Conservation (phyloP, 192 early-diverging fungal genomes). For the Funneliformis geosporum region DNA sequence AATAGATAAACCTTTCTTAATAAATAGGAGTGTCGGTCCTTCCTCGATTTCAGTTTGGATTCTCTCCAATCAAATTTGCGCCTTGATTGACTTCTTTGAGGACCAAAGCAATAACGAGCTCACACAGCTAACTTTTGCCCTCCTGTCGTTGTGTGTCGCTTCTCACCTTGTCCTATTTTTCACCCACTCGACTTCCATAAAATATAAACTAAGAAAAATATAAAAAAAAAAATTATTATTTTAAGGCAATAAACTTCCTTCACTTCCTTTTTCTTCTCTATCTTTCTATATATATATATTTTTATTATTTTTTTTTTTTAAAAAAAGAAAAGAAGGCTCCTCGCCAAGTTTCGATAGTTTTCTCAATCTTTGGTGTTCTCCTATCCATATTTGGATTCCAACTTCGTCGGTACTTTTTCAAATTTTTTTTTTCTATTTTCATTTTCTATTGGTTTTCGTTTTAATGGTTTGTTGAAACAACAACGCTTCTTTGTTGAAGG, state of each 20-base stretch:
- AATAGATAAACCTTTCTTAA: neutral
- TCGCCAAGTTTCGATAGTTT: constrained; percentile 7
- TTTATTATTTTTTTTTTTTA: neutral
- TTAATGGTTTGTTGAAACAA: neutral
- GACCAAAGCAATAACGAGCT: constrained; percentile 31
- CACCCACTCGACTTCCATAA: constrained; percentile 1
- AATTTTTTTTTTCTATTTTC: neutral
- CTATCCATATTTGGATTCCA: neutral
- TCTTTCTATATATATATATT: too few species aligned
- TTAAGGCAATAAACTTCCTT: neutral
- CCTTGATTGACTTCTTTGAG: neutral
- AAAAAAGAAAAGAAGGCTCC: neutral
- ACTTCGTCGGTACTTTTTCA: constrained; percentile 24
- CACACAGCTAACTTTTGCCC: constrained; percentile 23
- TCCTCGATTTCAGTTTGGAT: constrained; percentile 9
- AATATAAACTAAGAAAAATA: neutral
- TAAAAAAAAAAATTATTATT: neutral
- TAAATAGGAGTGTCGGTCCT: constrained; percentile 18
- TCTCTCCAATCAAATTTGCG: constrained; percentile 34
- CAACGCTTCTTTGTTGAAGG: too few species aligned
- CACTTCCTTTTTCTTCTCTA: neutral
- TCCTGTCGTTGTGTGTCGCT: constrained; percentile 32
- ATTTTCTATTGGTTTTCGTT: neutral
- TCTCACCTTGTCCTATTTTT: neutral
- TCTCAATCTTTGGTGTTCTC: neutral